Evolutionary conservation across 192 early-diverging fungal genomes (phyloP), one percentile per base, ranked within the genome.

Genomic region (Coemansia sp.): DNA sequence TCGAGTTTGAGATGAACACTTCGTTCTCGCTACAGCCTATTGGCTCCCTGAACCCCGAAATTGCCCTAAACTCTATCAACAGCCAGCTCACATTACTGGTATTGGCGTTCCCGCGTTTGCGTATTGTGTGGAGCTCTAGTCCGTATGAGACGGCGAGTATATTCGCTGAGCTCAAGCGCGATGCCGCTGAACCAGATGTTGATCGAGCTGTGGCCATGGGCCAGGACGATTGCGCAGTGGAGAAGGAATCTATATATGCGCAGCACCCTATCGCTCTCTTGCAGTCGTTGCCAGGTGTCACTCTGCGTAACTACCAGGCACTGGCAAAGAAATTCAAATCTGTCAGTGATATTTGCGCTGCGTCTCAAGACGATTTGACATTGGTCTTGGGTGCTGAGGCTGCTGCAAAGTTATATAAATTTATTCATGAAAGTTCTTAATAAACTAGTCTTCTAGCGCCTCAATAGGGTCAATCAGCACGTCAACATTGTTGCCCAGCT

Each of bases 1-100:
- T 99, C 61, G 97, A 99, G 76, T 98, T 98, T 80, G 92, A 96
- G 50, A 77, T 88, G 61, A 89, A 88, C 65, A 92, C 91, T 70
- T 87, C 93, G 23, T 96, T 97, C 60, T 87, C 89, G 40, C 78
- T 93, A 61, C 88, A 88, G 76, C 88, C 89, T 72, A 69, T 77
- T 35, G 62, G 64, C 43, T 72, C 73, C 1, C 44, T 85, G 50
- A 59, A 81, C 17, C 61, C 77, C 4, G 85, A 91, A 19, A 90
- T 94, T 8, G 70, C 85, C 13, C 50, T 85, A 0, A 82, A 71
- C 3, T 88, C 93, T 46, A 62, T 93, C n/a, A 86, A 87, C 21
- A 91, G 91, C 47, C 92, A 94, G 70, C 77, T 95, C 3, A 82
- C 88, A 0, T 73, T 99, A 42, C 77, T 99, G 30, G 87, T 87